Conservation (phyloP, 768 basidiomycete genomes). For the Rhizopogon vesiculosus region DNA sequence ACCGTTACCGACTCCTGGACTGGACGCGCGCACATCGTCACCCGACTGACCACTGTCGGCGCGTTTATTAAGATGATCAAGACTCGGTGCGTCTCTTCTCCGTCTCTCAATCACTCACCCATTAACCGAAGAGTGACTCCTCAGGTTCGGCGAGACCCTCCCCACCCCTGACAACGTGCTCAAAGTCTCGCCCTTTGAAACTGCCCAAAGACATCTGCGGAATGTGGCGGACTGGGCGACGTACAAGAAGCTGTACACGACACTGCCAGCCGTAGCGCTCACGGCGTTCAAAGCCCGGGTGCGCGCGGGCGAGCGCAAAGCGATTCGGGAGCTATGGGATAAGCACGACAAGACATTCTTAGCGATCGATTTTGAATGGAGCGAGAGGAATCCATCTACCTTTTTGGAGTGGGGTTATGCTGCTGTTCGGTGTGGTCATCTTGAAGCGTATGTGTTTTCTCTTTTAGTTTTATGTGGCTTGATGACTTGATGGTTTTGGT, state of each 20-base stretch:
- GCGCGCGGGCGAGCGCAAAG: conserved; percentile 58
- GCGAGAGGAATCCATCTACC: conserved; percentile 63
- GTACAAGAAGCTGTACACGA: conserved; percentile 67
- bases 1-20: conserved; percentile 71
- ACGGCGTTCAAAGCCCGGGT: conserved; percentile 63
- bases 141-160: conserved; percentile 72
- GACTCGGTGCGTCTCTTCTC: conserved; percentile 45
- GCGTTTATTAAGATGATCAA: conserved; percentile 86
- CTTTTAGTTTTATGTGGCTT: not conserved
- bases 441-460: conserved; percentile 46
- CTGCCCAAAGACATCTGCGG: conserved; percentile 60
- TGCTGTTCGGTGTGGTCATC: conserved; percentile 65
- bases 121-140: not conserved
- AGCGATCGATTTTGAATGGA: conserved; percentile 71
- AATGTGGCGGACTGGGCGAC: conserved; percentile 61
- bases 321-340: conserved; percentile 65
- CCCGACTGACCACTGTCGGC: conserved; percentile 63
- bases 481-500: not conserved
- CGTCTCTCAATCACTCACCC: not conserved
- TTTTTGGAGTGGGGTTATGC: conserved; percentile 83
- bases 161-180: conserved; percentile 72
- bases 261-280: conserved; percentile 65
- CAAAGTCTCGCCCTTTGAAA: conserved; percentile 65
- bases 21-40: conserved; percentile 74
- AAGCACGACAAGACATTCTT: conserved; percentile 69